These are phyloP conservation scores for Hymenoscyphus scutula DNA, from an alignment of 2,329 filamentous ascomycete genomes.

Conservation along the genomic window DNA sequence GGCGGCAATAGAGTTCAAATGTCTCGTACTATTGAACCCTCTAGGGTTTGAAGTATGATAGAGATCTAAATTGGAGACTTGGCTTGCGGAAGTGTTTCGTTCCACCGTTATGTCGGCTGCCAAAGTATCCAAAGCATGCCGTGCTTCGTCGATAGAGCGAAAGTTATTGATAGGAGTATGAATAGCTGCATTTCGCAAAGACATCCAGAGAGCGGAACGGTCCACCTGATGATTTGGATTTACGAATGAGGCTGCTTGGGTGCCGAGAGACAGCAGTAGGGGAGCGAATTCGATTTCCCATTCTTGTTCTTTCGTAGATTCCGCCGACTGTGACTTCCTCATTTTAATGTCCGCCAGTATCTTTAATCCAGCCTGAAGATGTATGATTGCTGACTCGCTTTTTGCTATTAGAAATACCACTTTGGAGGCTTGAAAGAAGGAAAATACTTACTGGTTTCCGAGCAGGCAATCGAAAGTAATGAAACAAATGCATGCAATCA, in stretches of 20 bases:
- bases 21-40: slow-evolving; percentile 51
- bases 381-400: slow-evolving; percentile 30
- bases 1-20: slow-evolving; percentile 42
- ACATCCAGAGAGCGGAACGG: slow-evolving; percentile 24
- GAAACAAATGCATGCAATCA: slow-evolving; percentile 63
- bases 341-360: slow-evolving; percentile 30
- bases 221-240: slow-evolving; percentile 28
- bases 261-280: slow-evolving; percentile 28
- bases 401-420: slow-evolving; percentile 14
- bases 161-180: slow-evolving; percentile 38
- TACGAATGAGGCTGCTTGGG: slow-evolving; percentile 31
- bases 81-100: slow-evolving; percentile 40
- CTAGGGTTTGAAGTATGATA: slow-evolving; percentile 40
- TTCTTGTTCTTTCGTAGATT: slow-evolving; percentile 14
- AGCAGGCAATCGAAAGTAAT: slow-evolving; percentile 57
- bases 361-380: slow-evolving; percentile 31
- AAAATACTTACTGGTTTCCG: slow-evolving; percentile 27
- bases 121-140: slow-evolving; percentile 55
- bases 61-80: slow-evolving; percentile 33
- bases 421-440: background rate
- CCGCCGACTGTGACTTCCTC: slow-evolving; percentile 11
- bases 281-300: slow-evolving; percentile 30
- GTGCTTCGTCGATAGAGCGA: slow-evolving; percentile 51
- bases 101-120: slow-evolving; percentile 54
- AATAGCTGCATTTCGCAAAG: slow-evolving; percentile 22